Evolutionary conservation across 257 asterid species (phyloP), one percentile per base, ranked within the genome.

Genomic region (Linderniella brevidens): DNA sequence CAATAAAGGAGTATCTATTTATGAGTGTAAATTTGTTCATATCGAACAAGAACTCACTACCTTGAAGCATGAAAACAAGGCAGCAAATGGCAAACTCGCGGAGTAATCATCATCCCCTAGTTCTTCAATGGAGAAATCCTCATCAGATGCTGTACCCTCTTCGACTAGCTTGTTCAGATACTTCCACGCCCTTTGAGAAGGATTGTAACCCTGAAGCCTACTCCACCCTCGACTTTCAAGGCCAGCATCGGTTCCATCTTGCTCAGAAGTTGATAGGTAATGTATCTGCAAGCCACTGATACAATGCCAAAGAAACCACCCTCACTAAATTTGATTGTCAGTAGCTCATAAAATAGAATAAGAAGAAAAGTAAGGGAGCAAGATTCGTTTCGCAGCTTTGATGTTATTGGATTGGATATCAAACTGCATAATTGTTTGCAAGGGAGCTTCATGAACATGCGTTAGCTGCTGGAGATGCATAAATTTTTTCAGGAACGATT

Each of bases 81-180:
- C 92, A 48, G 96, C 92, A 65, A 84, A 88, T 56, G 98, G 98
- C 75, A 84, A 73, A 64, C 93, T 88, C 56, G 98, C 73, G 48
- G 51, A 63, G 77, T 88, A 88, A 63, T 88, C 98, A 42, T 80
- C 94, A 60, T 88, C 96, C 49, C 61, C 81, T 44, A 81, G 60
- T 49, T 88, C 98, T 63, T 84, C 96, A 19, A 50, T 52, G 61
- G 74, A 61, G 56, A 68, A 76, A 49, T 76, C 88, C 37, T 84
- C 80, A 46, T 80, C 83, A 38, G 58, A 60, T 11, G 48, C 50
- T 13, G 67, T 48, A 63, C 55, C 59, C 38, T 62, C 70, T 75
- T 66, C 79, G 53, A 71, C 77, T 50, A 78, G 45, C 41, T 60
- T 50, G 46, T 66, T 64, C 37, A 88, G 86, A 69, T 84, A 71